Evolutionary conservation across 2,329 filamentous ascomycete species (phyloP).

Genomic region (Ophiostoma perfectum): DNA sequence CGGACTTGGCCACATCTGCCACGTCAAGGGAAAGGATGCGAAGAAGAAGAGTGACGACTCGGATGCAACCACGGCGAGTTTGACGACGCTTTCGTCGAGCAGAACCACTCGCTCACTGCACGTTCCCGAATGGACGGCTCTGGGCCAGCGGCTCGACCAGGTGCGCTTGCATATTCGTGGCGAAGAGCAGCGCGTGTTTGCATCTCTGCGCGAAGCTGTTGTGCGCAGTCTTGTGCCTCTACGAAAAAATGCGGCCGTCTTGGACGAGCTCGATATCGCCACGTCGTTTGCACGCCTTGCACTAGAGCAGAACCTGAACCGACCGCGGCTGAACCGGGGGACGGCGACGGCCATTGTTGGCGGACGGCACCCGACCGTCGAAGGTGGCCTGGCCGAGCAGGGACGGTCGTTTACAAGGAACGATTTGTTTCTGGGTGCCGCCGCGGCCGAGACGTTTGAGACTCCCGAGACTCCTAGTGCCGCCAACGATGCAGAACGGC

Average conservation of each 20-base stretch:
- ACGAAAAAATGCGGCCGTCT: slow-evolving; percentile 79
- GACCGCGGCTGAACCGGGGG: slow-evolving; percentile 64
- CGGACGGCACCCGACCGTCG: slow-evolving; percentile 88
- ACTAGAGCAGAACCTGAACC: slow-evolving; percentile 63
- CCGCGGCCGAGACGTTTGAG: slow-evolving; percentile 27
- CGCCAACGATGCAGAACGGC: neutral
- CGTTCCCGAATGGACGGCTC: slow-evolving; percentile 71
- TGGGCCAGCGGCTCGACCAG: slow-evolving; percentile 76
- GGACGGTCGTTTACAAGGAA: slow-evolving; percentile 60
- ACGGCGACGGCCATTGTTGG: slow-evolving; percentile 71
- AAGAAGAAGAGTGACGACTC: slow-evolving; percentile 21
- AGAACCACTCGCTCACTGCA: slow-evolving; percentile 84
- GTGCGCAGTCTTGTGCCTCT: slow-evolving; percentile 78
- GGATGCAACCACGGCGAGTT: slow-evolving; percentile 29
- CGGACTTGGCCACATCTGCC: slow-evolving; percentile 81
- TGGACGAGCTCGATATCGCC: slow-evolving; percentile 89
- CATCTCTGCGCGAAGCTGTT: slow-evolving; percentile 66
- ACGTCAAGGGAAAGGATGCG: slow-evolving; percentile 74
- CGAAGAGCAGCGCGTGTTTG: slow-evolving; percentile 80
- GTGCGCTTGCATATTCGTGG: slow-evolving; percentile 69
- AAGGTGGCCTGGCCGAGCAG: slow-evolving; percentile 70
- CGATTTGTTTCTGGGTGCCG: slow-evolving; percentile 52
- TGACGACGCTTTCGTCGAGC: slow-evolving; percentile 64
- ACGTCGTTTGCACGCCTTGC: slow-evolving; percentile 81
- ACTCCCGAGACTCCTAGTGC: too few relatives aligned